A percentile compares a stretch with the other conserved stretches of the same genome.
Conservation (phyloP, 2,329 filamentous ascomycete species). For the Curvularia verruculosa region DNA sequence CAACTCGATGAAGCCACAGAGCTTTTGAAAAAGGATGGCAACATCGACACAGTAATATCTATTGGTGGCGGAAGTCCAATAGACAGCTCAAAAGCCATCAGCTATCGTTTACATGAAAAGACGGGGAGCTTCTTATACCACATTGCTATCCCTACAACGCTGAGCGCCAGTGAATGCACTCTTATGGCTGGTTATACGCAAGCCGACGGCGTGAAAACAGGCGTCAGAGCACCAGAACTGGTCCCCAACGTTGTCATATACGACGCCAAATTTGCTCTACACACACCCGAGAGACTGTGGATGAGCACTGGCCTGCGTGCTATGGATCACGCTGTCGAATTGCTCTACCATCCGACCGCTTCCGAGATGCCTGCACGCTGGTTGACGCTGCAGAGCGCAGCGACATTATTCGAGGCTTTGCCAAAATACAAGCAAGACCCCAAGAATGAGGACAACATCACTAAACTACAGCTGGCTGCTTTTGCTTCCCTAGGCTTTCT, state of each 20-base stretch:
- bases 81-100: constrained; percentile 53
- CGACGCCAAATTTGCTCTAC: constrained; percentile 57
- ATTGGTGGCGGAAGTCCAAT: constrained; percentile 64
- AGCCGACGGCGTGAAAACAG: constrained; percentile 57
- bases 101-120: constrained; percentile 44
- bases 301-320: constrained; percentile 60
- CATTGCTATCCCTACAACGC: constrained; percentile 49
- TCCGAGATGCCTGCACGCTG: constrained; percentile 59
- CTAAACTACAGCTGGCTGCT: constrained; percentile 59
- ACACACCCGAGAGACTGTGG: constrained; percentile 60
- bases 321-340: constrained; percentile 62
- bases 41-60: constrained; percentile 61
- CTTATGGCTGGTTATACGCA: constrained; percentile 59
- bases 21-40: constrained; percentile 52
- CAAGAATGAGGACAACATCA: constrained; percentile 57
- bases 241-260: constrained; percentile 60
- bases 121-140: constrained; percentile 46
- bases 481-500: constrained; percentile 59
- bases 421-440: constrained; percentile 55
- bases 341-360: constrained; percentile 59
- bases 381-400: constrained; percentile 54
- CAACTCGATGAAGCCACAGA: constrained; percentile 60
- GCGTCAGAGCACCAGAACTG: constrained; percentile 52
- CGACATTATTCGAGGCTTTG: constrained; percentile 56
- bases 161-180: constrained; percentile 62